Percentiles rank a stretch among this genome's conserved stretches.
These are phyloP conservation scores for Aurinia saxatilis DNA, from an alignment of 345 rosid species.

Conservation along the genomic window DNA sequence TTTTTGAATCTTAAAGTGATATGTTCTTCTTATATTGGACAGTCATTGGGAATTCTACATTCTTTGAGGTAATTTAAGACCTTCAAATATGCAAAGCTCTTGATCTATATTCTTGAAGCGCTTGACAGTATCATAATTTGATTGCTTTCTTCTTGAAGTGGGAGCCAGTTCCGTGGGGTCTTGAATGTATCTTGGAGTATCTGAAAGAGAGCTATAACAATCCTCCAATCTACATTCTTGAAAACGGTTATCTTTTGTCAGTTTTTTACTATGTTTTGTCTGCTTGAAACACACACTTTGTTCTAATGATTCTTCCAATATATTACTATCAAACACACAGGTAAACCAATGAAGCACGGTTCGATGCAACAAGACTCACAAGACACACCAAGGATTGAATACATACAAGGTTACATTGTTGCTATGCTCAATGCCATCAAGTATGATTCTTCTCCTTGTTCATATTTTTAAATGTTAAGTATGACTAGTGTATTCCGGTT, in stretches of 20 bases:
- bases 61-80: slow-evolving; percentile 16
- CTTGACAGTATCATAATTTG: background rate
- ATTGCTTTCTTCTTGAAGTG: slow-evolving; percentile 19
- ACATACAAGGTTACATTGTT: slow-evolving; percentile 32
- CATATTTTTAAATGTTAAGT: background rate
- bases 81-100: background rate
- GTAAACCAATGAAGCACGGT: slow-evolving; percentile 14
- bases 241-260: slow-evolving; percentile 35
- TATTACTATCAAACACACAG: slow-evolving; percentile 18
- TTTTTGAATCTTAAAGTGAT: background rate
- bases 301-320: background rate
- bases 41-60: slow-evolving; percentile 18
- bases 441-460: slow-evolving; percentile 10
- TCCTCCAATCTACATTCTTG: slow-evolving; percentile 42
- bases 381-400: slow-evolving; percentile 33
- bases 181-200: slow-evolving; percentile 31
- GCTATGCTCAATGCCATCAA: slow-evolving; percentile 36
- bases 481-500: background rate
- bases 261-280: background rate
- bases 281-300: background rate
- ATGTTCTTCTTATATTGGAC: slow-evolving; percentile 18
- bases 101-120: background rate
- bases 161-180: slow-evolving; percentile 26
- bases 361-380: slow-evolving; percentile 32
- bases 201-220: slow-evolving; percentile 34